Conservation (phyloP, 2,329 filamentous ascomycete genomes). For the Penicillium hordei region DNA sequence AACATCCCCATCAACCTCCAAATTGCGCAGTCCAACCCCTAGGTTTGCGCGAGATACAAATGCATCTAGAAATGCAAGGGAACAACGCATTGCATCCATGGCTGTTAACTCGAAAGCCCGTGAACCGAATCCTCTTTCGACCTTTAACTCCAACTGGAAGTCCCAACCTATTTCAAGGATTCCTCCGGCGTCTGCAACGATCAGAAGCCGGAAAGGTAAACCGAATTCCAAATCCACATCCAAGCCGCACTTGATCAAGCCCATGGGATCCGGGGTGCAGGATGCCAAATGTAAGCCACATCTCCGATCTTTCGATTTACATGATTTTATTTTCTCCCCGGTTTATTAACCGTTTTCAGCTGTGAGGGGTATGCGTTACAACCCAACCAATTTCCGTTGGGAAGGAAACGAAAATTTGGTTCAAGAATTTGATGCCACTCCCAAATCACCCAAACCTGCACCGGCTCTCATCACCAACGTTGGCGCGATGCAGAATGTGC, state of each 20-base stretch:
- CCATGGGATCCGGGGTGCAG: constrained; percentile 69
- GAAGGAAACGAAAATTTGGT: constrained; percentile 91
- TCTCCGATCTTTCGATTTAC: neutral
- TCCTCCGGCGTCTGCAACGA: constrained; percentile 51
- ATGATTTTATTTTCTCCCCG: neutral
- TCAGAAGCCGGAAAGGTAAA: constrained; percentile 47
- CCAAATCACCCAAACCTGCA: constrained; percentile 46
- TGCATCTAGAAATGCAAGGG: constrained; percentile 64
- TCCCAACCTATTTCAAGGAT: constrained; percentile 53
- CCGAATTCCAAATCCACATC: constrained; percentile 33
- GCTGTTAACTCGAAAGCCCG: constrained; percentile 38
- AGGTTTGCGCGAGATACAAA: constrained; percentile 67
- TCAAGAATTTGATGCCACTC: constrained; percentile 68
- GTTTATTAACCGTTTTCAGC: constrained; percentile 49
- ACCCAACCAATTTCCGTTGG: constrained; percentile 82
- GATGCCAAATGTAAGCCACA: constrained; percentile 72
- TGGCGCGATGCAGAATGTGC: constrained; percentile 77
- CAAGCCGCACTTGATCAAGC: constrained; percentile 87
- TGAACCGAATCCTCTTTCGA: constrained; percentile 48
- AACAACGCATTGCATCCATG: constrained; percentile 56
- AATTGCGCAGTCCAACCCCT: constrained; percentile 52
- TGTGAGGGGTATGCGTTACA: constrained; percentile 95
- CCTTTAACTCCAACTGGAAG: constrained; percentile 61
- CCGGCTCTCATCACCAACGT: constrained; percentile 87
- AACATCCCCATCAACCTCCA: constrained; percentile 58